Conservation (phyloP, 2,329 filamentous ascomycete species). For the Coleophoma crateriformis region DNA sequence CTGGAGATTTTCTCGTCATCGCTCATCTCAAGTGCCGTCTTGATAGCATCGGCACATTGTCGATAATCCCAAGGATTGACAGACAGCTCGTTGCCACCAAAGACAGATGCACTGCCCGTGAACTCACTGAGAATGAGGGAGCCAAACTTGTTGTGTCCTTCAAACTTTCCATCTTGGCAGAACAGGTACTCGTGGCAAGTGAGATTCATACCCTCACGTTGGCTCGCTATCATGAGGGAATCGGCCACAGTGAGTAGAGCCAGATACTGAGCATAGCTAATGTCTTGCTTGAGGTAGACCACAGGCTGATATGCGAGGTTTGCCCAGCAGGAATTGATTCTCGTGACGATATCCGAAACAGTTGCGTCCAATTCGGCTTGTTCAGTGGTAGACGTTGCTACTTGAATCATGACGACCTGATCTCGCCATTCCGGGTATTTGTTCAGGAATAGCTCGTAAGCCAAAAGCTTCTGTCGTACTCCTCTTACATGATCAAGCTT, state of each 20-base stretch:
- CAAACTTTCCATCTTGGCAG: constrained; percentile 77
- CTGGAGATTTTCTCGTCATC: constrained; percentile 67
- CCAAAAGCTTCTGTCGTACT: constrained; percentile 86
- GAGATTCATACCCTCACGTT: constrained; percentile 96
- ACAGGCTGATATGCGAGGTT: constrained; percentile 89
- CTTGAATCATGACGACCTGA: constrained; percentile 76
- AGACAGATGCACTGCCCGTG: constrained; percentile 83
- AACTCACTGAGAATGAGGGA: constrained; percentile 93
- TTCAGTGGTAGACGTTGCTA: constrained; percentile 85
- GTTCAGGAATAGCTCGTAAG: constrained; percentile 83
- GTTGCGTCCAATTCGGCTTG: constrained; percentile 82
- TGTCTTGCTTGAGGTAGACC: constrained; percentile 91
- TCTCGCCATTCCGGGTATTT: constrained; percentile 72
- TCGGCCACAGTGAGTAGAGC: constrained; percentile 86
- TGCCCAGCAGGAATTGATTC: constrained; percentile 87
- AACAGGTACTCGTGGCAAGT: constrained; percentile 92
- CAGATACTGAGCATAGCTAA: constrained; percentile 89
- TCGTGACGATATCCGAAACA: constrained; percentile 88
- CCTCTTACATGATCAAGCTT: constrained; percentile 92
- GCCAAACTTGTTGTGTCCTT: constrained; percentile 71
- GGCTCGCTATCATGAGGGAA: constrained; percentile 87
- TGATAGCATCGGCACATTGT: constrained; percentile 81
- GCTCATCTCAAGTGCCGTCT: constrained; percentile 74
- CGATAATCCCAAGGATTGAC: constrained; percentile 97
- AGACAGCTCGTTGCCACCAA: constrained; percentile 72